A percentile compares a stretch with the other conserved stretches of the same genome.
Conservation (phyloP, 441 rosid genomes). For the Mallotus repandus region DNA sequence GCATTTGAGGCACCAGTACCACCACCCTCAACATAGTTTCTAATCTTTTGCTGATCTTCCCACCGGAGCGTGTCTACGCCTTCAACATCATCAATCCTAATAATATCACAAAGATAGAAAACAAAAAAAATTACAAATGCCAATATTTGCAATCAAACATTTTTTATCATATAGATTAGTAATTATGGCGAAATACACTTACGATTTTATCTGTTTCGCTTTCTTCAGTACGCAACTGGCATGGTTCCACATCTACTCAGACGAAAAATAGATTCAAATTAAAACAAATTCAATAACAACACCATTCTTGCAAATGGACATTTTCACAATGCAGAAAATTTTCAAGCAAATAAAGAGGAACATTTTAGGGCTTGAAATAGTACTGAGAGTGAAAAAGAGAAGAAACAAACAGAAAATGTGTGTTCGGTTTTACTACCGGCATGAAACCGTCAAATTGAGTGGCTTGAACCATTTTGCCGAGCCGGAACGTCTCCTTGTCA, state of each 20-base stretch:
- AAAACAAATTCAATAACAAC: neutral
- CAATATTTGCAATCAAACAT: slow-evolving; percentile 6
- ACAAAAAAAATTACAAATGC: neutral
- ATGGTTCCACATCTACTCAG: slow-evolving; percentile 87
- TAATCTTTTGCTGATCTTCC: slow-evolving; percentile 93
- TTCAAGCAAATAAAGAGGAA: neutral
- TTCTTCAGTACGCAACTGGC: slow-evolving; percentile 73
- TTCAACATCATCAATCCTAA: slow-evolving; percentile 84
- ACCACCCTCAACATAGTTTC: slow-evolving; percentile 54
- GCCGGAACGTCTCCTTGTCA: slow-evolving; percentile 63
- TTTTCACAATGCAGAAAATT: slow-evolving; percentile 1
- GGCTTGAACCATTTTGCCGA: slow-evolving; percentile 89
- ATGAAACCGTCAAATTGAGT: slow-evolving; percentile 87
- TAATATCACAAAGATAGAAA: slow-evolving; percentile 1
- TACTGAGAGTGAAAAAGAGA: neutral
- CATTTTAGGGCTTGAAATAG: neutral
- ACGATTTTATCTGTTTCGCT: slow-evolving; percentile 79
- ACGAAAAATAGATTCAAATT: neutral
- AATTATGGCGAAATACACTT: slow-evolving; percentile 30
- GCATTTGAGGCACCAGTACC: slow-evolving; percentile 38
- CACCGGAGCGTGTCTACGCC: slow-evolving; percentile 87
- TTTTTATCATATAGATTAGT: neutral
- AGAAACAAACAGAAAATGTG: neutral
- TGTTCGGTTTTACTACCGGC: slow-evolving; percentile 50
- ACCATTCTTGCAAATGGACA: no score